Evolutionary conservation across 768 basidiomycete genomes (phyloP), one percentile per base, ranked within the genome.

Genomic region (Kwoniella heveanensis): DNA sequence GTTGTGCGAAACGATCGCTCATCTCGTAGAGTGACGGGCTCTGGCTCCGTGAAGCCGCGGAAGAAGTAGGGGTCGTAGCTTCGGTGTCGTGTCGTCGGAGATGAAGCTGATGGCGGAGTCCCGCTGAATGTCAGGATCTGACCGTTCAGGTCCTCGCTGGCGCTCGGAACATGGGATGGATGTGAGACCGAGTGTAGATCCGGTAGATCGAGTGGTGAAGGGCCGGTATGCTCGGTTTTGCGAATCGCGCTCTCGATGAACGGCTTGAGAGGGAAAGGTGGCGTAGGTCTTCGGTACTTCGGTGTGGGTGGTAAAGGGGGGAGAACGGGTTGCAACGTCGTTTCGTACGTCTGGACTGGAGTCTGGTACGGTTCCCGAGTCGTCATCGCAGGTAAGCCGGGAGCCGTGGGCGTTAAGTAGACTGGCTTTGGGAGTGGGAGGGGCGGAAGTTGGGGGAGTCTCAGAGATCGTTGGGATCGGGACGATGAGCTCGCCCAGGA

Each of bases 401-500:
- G 10, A 7, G 8, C 4, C 17, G 39, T 44, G 39, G 39, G 39
- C 39, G 39, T 44, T 44, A 17, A 44, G 39, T 8, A 44, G 6
- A 17, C 39, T 44, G 6, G 39, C 39, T 44, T 17, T 44, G 4
- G 39, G 39, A 10, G 39, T 44, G 17, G 39, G 39, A 44, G 39
- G 39, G 39, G 39, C 39, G 39, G 39, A 44, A 44, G 10, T 17
- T 17, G 39, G 15, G 39, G 39, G 39, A 44, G 39, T 9, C 17
- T 44, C 19, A 24, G 19, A 21, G 29, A 54, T 57, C 37, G 39
- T 19, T 44, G 62, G 51, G 36, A 69, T 69, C 54, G 68, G 68
- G 36, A 69, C 50, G 51, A 69, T 60, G 27, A 65, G 51, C 27
- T 69, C 54, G 48, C 68, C 68, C 51, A 69, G 56, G 36, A 65